These are phyloP conservation scores for Spergularia bocconei DNA, from an alignment of 148 eudicot genomes.

Conservation along the genomic window DNA sequence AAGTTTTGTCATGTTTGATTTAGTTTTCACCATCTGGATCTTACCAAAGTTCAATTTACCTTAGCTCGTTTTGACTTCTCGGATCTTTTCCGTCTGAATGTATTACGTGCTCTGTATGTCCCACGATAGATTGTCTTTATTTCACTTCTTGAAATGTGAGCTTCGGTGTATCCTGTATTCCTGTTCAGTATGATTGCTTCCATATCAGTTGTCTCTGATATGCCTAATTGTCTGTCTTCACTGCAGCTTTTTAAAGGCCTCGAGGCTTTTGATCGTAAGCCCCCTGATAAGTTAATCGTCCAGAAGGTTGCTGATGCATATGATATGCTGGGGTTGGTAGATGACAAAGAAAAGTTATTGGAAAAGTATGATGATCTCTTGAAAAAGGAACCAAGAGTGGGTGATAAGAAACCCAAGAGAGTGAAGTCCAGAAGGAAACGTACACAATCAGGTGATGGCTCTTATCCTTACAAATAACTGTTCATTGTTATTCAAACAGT, in stretches of 20 bases:
- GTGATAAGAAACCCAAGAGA: slow-evolving; percentile 31
- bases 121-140: background rate
- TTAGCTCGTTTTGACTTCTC: background rate
- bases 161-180: background rate
- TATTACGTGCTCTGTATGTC: background rate
- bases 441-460: slow-evolving; percentile 27
- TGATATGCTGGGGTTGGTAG: slow-evolving; percentile 62
- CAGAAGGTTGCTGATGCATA: slow-evolving; percentile 76
- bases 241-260: slow-evolving; percentile 66
- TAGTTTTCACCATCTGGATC: too few species aligned
- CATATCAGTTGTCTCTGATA: background rate
- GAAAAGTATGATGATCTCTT: slow-evolving; percentile 63
- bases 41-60: too few species aligned
- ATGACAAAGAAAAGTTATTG: slow-evolving; percentile 63
- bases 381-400: slow-evolving; percentile 29
- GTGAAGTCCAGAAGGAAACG: slow-evolving; percentile 29
- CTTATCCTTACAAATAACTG: slow-evolving; percentile 15
- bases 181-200: background rate
- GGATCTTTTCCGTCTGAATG: background rate
- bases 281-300: slow-evolving; percentile 70
- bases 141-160: background rate
- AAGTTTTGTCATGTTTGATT: too few species aligned
- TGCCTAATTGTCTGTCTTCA: background rate
- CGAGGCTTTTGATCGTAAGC: slow-evolving; percentile 75
- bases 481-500: background rate